Percentiles rank a stretch among this genome's conserved stretches.
Conservation (phyloP, 2,329 filamentous ascomycete species). For the Aureobasidium mangrovei region DNA sequence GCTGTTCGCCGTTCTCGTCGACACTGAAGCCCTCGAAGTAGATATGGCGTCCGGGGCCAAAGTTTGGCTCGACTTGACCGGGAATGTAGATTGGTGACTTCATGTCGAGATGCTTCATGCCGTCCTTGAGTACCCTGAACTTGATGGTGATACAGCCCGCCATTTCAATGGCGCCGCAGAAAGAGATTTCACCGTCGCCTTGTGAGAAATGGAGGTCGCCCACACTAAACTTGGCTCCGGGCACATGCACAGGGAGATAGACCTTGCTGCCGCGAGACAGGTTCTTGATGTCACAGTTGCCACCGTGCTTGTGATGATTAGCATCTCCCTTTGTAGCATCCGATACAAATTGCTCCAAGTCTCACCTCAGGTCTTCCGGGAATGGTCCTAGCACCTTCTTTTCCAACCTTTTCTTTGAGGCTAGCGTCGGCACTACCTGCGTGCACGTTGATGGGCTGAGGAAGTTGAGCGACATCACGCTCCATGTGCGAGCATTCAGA, state of each 20-base stretch:
- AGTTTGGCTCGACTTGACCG: constrained; percentile 80
- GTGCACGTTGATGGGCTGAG: constrained; percentile 62
- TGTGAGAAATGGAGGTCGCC: constrained; percentile 83
- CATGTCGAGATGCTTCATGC: constrained; percentile 56
- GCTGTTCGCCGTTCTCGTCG: constrained; percentile 79
- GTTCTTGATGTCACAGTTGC: constrained; percentile 90
- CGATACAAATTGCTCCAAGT: background rate
- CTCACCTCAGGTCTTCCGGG: constrained; percentile 62
- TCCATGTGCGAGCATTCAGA: constrained; percentile 54
- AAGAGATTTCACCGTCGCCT: constrained; percentile 85
- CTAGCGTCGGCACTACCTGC: constrained; percentile 54
- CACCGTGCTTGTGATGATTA: constrained; percentile 50
- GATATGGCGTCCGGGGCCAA: constrained; percentile 70
- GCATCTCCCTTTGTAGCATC: too few species aligned
- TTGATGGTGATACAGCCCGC: constrained; percentile 85
- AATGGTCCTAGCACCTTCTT: constrained; percentile 75
- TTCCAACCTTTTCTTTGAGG: constrained; percentile 58
- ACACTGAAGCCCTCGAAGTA: constrained; percentile 89
- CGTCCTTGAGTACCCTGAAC: constrained; percentile 77
- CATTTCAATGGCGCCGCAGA: constrained; percentile 75
- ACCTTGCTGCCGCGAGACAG: constrained; percentile 70
- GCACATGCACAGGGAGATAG: constrained; percentile 78
- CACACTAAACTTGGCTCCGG: constrained; percentile 80
- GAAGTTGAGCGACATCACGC: constrained; percentile 68
- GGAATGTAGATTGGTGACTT: constrained; percentile 59